Conservation (phyloP, 2,329 filamentous ascomycete species). For the Didymella pomorum region DNA sequence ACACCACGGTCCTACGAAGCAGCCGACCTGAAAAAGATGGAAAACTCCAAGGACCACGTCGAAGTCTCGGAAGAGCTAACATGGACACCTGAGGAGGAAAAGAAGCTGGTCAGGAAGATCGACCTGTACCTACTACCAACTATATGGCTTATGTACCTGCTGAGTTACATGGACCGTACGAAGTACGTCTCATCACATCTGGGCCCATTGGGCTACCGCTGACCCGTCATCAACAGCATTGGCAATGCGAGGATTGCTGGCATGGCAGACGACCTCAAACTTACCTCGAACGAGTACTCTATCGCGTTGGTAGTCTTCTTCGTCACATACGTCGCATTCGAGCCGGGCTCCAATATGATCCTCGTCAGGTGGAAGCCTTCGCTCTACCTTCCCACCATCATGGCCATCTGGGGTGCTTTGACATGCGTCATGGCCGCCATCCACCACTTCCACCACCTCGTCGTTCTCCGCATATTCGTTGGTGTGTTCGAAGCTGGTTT, state of each 20-base stretch:
- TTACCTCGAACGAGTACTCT: slow-evolving; percentile 60
- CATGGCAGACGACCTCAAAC: slow-evolving; percentile 57
- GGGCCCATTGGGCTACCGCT: neutral
- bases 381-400: slow-evolving; percentile 59
- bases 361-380: slow-evolving; percentile 60
- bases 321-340: slow-evolving; percentile 60
- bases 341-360: slow-evolving; percentile 64
- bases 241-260: slow-evolving; percentile 63
- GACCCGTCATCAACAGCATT: slow-evolving; percentile 43
- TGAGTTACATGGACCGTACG: slow-evolving; percentile 58
- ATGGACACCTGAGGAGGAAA: slow-evolving; percentile 61
- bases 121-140: slow-evolving; percentile 57
- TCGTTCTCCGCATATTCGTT: slow-evolving; percentile 63
- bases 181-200: slow-evolving; percentile 33
- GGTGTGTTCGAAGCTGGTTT: slow-evolving; percentile 65
- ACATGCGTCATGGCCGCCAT: slow-evolving; percentile 62
- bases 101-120: slow-evolving; percentile 58
- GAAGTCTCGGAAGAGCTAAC: slow-evolving; percentile 54
- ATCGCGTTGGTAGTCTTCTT: slow-evolving; percentile 64
- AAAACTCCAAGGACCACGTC: slow-evolving; percentile 51
- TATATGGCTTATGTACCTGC: slow-evolving; percentile 61
- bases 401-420: slow-evolving; percentile 62
- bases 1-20: slow-evolving; percentile 32
- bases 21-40: slow-evolving; percentile 43
- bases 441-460: slow-evolving; percentile 57